Percentiles rank a stretch among this genome's conserved stretches.
These are phyloP conservation scores for Capronia epimyces DNA, from an alignment of 2,329 filamentous ascomycete genomes.

Conservation along the genomic window DNA sequence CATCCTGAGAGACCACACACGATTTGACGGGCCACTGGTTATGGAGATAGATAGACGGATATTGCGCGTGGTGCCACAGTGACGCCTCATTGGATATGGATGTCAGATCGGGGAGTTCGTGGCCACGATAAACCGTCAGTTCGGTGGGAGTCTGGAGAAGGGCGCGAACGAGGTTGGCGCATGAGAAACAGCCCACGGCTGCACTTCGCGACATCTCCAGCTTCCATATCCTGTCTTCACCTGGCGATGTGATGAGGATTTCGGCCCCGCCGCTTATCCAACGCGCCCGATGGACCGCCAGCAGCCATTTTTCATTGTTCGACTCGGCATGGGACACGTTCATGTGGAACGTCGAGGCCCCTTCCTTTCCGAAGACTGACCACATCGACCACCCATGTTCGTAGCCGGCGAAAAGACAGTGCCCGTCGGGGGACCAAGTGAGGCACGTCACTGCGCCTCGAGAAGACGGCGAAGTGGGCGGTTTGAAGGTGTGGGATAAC, in stretches of 20 bases:
- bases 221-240: constrained; percentile 74
- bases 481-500: constrained; percentile 68
- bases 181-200: constrained; percentile 84
- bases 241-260: constrained; percentile 65
- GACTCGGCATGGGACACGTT: constrained; percentile 58
- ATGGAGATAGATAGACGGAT: constrained; percentile 76
- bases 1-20: constrained; percentile 83
- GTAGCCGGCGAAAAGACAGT: constrained; percentile 91
- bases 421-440: constrained; percentile 88
- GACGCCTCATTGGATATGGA: constrained; percentile 88
- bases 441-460: constrained; percentile 70
- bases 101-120: constrained; percentile 83
- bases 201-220: constrained; percentile 91
- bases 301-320: constrained; percentile 80
- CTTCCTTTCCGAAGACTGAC: constrained; percentile 93
- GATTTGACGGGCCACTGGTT: constrained; percentile 91
- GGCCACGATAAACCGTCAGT: constrained; percentile 87
- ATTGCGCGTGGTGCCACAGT: constrained; percentile 88
- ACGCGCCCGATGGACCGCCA: constrained; percentile 66
- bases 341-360: constrained; percentile 73
- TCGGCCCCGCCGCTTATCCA: constrained; percentile 89
- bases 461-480: constrained; percentile 61
- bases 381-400: constrained; percentile 90
- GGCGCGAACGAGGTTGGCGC: constrained; percentile 83
- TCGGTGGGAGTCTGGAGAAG: constrained; percentile 82